Base-by-base conservation (phyloP, 176 grass and related monocot genomes). In the Pontederia crassipes region DNA sequence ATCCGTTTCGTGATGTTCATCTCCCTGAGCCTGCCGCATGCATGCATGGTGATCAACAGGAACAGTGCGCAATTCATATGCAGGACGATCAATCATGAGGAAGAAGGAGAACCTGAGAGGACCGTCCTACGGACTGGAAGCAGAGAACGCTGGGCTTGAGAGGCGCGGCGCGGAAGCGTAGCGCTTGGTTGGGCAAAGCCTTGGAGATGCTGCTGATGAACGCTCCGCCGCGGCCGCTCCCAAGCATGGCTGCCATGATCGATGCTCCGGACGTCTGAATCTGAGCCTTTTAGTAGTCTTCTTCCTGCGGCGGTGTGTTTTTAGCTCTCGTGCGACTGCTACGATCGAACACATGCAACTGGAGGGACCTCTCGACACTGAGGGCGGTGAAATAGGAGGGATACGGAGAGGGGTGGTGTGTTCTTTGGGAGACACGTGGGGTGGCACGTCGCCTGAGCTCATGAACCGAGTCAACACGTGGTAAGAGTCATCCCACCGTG, bases 91-190 rank as follows among this genome's bases (percentile, higher is more conserved):
- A 12, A 52, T 13, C 17, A 51, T 12, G 47, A 9, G 8, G 1
- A 50, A 24, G 47, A 45, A 26, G 13, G 13, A 16, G 14, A 57
- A 95, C 90, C 90, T 84, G 83, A 47, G 83, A 90, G 27, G 86
- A 89, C 35, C 68, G 82, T 32, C 63, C 78, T 6, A 75, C 78
- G 2, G 74, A 45, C 29, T 87, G 90, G 57, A 95, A 29, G 81
- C 77, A 82, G 45, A 90, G 78, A 35, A 74, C 75, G 63, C 65
- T 72, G 57, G 83, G 77, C 58, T 54, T 75, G 57, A 53, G 65
- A 14, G 56, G 45, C 7, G 46, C 46, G n/a, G 62, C 58, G 13
- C 77, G 73, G 62, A 54, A 45, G 51, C 74, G 69, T 52, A 83
- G 66, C 67, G 40, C 70, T 11, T 64, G 65, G 54, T 72, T 78